phyloP scores from a whole-genome alignment of 495 filamentous ascomycete genomes.

The Cenococcum geophilum region DNA sequence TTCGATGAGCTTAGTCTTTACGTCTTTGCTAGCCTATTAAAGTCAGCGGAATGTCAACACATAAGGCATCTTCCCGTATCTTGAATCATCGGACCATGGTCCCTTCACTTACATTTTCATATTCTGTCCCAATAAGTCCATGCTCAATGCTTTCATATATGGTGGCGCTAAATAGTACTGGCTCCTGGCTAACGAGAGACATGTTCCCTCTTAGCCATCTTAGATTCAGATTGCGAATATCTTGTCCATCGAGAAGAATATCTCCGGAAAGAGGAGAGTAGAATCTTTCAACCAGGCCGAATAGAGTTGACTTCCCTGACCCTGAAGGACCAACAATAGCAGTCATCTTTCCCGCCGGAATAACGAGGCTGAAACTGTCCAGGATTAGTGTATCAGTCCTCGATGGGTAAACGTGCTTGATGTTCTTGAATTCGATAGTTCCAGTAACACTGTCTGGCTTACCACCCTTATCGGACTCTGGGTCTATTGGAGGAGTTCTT shows the following conservation, averaged over 20 bases:
- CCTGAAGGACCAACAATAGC: constrained; percentile 84
- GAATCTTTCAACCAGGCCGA: constrained; percentile 87
- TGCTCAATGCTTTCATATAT: constrained; percentile 83
- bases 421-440: constrained; percentile 69
- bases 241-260: constrained; percentile 76
- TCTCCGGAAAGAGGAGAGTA: constrained; percentile 79
- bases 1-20: constrained; percentile 52
- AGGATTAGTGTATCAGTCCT: constrained; percentile 84
- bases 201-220: constrained; percentile 90
- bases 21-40: constrained; percentile 13
- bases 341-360: constrained; percentile 81
- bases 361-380: constrained; percentile 66
- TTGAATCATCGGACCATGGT: constrained; percentile 8
- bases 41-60: neutral
- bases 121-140: constrained; percentile 79
- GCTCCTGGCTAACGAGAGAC: constrained; percentile 82
- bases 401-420: constrained; percentile 93
- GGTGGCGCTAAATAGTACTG: constrained; percentile 74
- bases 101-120: constrained; percentile 53
- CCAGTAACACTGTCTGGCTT: constrained; percentile 68
- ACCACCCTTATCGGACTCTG: constrained; percentile 61
- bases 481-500: constrained; percentile 79
- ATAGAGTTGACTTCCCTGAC: constrained; percentile 85
- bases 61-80: constrained; percentile 22
- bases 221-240: constrained; percentile 75